Evolutionary conservation across 768 basidiomycete genomes (phyloP).

Genomic region (Leccinum olivaceopallidum): DNA sequence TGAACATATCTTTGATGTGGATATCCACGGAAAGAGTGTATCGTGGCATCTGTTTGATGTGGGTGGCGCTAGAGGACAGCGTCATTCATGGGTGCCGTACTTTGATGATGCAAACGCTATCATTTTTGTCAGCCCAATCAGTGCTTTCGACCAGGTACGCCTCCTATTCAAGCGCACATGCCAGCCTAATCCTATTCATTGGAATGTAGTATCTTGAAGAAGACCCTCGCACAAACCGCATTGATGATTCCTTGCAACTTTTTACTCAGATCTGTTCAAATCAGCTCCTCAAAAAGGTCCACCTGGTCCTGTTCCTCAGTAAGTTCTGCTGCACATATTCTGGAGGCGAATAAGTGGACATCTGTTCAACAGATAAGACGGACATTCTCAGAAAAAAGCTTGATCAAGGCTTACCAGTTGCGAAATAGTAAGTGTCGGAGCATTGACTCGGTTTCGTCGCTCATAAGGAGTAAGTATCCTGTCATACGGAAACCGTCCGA

Average conservation of each 20-base stretch:
- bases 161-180: neutral
- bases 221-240: slow-evolving; percentile 81
- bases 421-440: slow-evolving; percentile 65
- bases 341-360: neutral
- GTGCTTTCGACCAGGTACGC: slow-evolving; percentile 73
- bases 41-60: slow-evolving; percentile 77
- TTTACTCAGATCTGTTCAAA: slow-evolving; percentile 88
- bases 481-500: slow-evolving; percentile 77
- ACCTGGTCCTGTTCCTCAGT: slow-evolving; percentile 61
- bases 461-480: slow-evolving; percentile 55
- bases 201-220: slow-evolving; percentile 74
- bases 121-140: slow-evolving; percentile 78
- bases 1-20: slow-evolving; percentile 81
- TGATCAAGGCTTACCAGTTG: slow-evolving; percentile 65
- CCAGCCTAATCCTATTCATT: neutral
- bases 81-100: slow-evolving; percentile 75
- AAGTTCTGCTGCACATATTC: slow-evolving; percentile 23
- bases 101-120: slow-evolving; percentile 73
- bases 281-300: slow-evolving; percentile 69
- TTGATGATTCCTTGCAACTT: slow-evolving; percentile 86
- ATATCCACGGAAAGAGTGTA: slow-evolving; percentile 73
- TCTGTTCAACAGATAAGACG: slow-evolving; percentile 58
- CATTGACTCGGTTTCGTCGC: slow-evolving; percentile 1
- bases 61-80: slow-evolving; percentile 69
- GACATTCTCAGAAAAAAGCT: slow-evolving; percentile 76